Base-by-base conservation (phyloP, 495 filamentous ascomycete genomes). In the Oleoguttula mirabilis region DNA sequence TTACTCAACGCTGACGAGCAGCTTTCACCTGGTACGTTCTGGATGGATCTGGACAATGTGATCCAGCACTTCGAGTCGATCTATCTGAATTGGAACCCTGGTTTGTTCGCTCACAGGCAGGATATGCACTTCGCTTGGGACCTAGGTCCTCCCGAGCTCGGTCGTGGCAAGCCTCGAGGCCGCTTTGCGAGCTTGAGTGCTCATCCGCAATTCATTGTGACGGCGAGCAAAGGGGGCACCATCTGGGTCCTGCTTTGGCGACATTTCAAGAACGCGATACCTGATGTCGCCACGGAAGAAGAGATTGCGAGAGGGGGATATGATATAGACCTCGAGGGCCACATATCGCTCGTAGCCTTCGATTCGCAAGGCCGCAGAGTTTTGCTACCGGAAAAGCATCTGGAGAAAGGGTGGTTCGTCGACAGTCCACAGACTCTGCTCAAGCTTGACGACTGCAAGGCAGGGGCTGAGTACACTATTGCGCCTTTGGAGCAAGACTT, bases 41-140 rank as follows among this genome's bases (percentile, higher is more conserved):
- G 90, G 88, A 94, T 96, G 66, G 74, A 77, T 21, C 72, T 87
- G 27, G 79, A 87, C 41, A 79, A 84, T 37, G 74, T 94, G 5
- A 70, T 85, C 22, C 87, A 90, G 51, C 75, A 90, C 53, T 99
- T 94, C 49, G 84, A 94, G 47, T 92, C 88, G 19, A 70, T 96
- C 21, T 99, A 96, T 60, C 66, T 96, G 32, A 99, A 95, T 60
- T 99, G 92, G 92, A 94, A 93, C 52, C 88, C 92, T 4, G 72
- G 70, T 2, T 65, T 94, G 6, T 99, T 99, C 61, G 64, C 62
- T 10, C 62, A 79, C 49, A 77, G 84, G 21, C 76, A 94, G 56
- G 87, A 96, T 53, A 71, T 85, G 40, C 90, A 99, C 60, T 94
- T 96, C 59, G 64, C 70, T 2, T 99, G 90, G 90, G 73, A 82